phyloP scores from a whole-genome alignment of 306 rosid species.

The Vicia faba region DNA sequence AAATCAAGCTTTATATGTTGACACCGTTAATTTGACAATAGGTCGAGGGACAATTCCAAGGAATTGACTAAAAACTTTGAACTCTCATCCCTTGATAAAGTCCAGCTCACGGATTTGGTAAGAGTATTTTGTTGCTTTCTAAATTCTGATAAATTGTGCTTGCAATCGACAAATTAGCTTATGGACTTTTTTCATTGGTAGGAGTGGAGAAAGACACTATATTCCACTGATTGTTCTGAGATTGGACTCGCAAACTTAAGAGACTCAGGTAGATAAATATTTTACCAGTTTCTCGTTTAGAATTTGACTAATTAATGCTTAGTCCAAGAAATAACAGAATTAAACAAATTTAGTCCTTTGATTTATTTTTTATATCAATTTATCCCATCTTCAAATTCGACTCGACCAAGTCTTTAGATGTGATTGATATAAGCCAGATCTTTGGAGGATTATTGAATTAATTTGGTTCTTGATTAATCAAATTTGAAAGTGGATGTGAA shows the following conservation, averaged over 20 bases:
- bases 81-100: constrained; percentile 59
- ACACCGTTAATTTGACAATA: constrained; percentile 40
- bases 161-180: constrained; percentile 35
- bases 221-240: constrained; percentile 83
- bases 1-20: constrained; percentile 30
- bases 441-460: constrained; percentile 21
- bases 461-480: constrained; percentile 26
- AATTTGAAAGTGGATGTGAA: constrained; percentile 23
- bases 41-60: constrained; percentile 58
- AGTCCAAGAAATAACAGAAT: constrained; percentile 13
- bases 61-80: constrained; percentile 54
- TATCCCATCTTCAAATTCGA: constrained; percentile 18
- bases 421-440: constrained; percentile 9
- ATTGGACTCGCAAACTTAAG: constrained; percentile 68
- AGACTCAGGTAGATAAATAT: constrained; percentile 68
- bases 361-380: background rate
- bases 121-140: constrained; percentile 41
- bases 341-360: constrained; percentile 10
- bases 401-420: constrained; percentile 22
- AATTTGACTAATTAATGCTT: background rate
- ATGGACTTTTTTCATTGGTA: constrained; percentile 36
- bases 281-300: constrained; percentile 11
- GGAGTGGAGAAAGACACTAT: constrained; percentile 83
- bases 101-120: constrained; percentile 86
- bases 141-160: constrained; percentile 23